phyloP scores from a whole-genome alignment of 1,284 basidiomycete species.

The Lentinula novae-zelandiae region DNA sequence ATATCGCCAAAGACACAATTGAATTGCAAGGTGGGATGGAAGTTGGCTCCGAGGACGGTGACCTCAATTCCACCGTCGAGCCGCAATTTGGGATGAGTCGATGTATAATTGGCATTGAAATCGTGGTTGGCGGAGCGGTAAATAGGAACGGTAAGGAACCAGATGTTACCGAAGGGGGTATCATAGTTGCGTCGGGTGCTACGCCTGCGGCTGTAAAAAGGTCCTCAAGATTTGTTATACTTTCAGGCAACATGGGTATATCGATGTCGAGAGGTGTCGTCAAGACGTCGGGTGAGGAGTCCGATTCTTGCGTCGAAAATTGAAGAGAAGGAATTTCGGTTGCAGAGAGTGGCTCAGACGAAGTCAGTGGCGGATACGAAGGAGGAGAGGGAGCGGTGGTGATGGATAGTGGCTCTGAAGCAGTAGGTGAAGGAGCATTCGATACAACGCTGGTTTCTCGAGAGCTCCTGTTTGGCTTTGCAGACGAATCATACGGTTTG shows the following conservation, averaged over 20 bases:
- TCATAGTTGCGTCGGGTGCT: not conserved
- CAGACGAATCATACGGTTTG: constrained; percentile 56
- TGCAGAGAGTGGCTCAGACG: constrained; percentile 23
- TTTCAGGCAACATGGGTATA: constrained; percentile 26
- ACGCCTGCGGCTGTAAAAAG: not conserved
- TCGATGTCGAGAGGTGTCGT: constrained; percentile 37
- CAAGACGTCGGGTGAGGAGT: constrained; percentile 39
- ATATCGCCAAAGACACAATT: constrained; percentile 88
- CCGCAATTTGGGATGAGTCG: constrained; percentile 89
- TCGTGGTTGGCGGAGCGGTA: constrained; percentile 21
- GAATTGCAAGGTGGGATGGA: constrained; percentile 66
- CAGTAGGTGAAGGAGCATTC: constrained; percentile 47
- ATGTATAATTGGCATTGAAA: constrained; percentile 61
- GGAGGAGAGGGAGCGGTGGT: constrained; percentile 25
- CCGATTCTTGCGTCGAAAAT: constrained; percentile 31
- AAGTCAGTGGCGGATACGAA: constrained; percentile 3
- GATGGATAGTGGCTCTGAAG: constrained; percentile 35
- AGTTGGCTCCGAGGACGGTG: constrained; percentile 89
- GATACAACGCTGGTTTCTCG: constrained; percentile 47
- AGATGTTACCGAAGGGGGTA: constrained; percentile 7
- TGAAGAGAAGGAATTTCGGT: constrained; percentile 31
- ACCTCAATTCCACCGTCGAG: constrained; percentile 96
- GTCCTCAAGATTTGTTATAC: constrained; percentile 7
- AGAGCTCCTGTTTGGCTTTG: constrained; percentile 39
- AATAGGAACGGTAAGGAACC: constrained; percentile 22